A percentile compares a stretch with the other conserved stretches of the same genome.
These are phyloP conservation scores for Umbellularia californica DNA, from an alignment of 164 flowering plant genomes.

Conservation along the genomic window DNA sequence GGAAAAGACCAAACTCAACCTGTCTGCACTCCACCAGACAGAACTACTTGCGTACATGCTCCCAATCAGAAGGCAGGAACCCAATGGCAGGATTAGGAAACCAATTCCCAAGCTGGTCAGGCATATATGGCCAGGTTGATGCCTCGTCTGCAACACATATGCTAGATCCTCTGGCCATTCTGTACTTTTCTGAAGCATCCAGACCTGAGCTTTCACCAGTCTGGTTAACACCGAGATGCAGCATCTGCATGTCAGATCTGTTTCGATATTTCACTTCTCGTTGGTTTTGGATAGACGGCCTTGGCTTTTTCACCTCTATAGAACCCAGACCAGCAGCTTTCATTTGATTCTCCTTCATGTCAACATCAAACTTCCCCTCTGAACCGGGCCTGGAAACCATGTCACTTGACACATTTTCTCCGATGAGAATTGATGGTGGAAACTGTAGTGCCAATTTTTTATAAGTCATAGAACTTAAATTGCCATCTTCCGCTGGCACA, in stretches of 20 bases:
- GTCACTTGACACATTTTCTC: conserved; percentile 1
- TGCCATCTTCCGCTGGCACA: conserved; percentile 26
- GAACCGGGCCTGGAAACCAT: not conserved
- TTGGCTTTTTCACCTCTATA: conserved; percentile 12
- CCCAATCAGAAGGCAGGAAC: conserved; percentile 63
- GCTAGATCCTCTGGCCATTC: conserved; percentile 13
- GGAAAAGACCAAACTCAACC: not conserved
- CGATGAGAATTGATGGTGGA: conserved; percentile 1
- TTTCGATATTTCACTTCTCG: conserved; percentile 5
- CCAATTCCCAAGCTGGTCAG: conserved; percentile 13
- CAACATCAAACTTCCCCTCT: conserved; percentile 5
- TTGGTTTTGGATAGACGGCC: conserved; percentile 11
- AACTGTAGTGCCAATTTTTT: conserved; percentile 11
- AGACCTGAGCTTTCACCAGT: not conserved
- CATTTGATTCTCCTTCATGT: conserved; percentile 1
- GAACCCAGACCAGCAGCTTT: conserved; percentile 14
- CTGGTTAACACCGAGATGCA: not conserved
- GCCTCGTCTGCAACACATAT: conserved; percentile 11
- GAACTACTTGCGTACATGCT: conserved; percentile 52
- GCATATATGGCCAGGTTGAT: conserved; percentile 2
- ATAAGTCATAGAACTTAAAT: conserved; percentile 5
- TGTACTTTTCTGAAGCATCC: conserved; percentile 5
- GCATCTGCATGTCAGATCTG: conserved; percentile 3
- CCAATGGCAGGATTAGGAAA: conserved; percentile 18
- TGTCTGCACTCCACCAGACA: not conserved